Conservation (phyloP, 805 yeast genomes). For the Saccharomycopsis amapae region DNA sequence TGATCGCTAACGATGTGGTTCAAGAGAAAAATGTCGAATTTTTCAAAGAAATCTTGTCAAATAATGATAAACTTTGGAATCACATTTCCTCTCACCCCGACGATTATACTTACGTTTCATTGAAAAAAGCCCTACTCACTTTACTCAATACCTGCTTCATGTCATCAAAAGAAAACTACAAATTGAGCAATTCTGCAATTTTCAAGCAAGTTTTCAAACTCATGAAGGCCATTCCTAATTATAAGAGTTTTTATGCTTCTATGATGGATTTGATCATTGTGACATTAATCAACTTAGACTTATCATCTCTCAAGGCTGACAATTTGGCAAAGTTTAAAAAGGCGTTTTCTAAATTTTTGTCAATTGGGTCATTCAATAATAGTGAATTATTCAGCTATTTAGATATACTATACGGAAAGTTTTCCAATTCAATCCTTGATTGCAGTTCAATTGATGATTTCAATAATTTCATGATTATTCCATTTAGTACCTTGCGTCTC, state of each 20-base stretch:
- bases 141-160: conserved; percentile 8
- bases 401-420: not conserved
- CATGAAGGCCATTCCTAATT: conserved; percentile 7
- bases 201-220: conserved; percentile 16
- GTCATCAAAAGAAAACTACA: not conserved
- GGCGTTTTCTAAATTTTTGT: conserved; percentile 5
- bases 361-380: not conserved
- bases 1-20: conserved; percentile 1
- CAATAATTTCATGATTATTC: not conserved
- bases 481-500: not conserved
- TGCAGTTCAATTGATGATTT: conserved; percentile 1
- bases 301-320: conserved; percentile 7
- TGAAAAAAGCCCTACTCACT: conserved; percentile 7
- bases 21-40: not conserved
- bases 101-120: conserved; percentile 8
- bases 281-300: conserved; percentile 7
- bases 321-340: conserved; percentile 10
- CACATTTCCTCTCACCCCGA: conserved; percentile 2
- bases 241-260: conserved; percentile 1
- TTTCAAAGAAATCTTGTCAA: conserved; percentile 1
- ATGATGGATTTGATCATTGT: conserved; percentile 3
- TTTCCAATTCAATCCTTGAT: conserved; percentile 1
- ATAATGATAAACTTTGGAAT: conserved; percentile 10
- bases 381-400: not conserved
- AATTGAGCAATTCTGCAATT: conserved; percentile 2